Percentiles rank a stretch among this genome's conserved stretches.
phyloP scores from a whole-genome alignment of 331 rosid genomes.

The Saraca asoca region DNA sequence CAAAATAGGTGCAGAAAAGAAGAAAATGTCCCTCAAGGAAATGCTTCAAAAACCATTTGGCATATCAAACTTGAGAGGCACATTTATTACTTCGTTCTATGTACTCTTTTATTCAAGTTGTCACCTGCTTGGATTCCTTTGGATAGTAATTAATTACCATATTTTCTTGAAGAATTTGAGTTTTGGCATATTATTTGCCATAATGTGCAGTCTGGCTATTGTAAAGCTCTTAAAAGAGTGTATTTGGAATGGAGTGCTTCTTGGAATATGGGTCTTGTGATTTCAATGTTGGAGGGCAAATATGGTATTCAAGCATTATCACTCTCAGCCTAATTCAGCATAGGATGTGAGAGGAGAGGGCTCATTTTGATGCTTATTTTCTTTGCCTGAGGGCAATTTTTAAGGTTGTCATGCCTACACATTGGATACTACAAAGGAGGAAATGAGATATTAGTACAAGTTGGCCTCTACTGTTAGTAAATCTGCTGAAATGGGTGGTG shows the following conservation, averaged over 20 bases:
- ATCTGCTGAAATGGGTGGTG: conserved; percentile 59
- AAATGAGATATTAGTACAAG: conserved; percentile 35
- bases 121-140: conserved; percentile 40
- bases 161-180: not conserved
- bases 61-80: conserved; percentile 39
- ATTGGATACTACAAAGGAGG: conserved; percentile 42
- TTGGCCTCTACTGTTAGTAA: conserved; percentile 44
- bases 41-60: conserved; percentile 30
- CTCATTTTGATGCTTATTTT: conserved; percentile 55
- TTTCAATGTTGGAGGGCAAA: conserved; percentile 49
- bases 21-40: conserved; percentile 38
- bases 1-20: conserved; percentile 38
- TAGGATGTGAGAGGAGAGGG: conserved; percentile 41
- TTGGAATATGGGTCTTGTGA: conserved; percentile 59
- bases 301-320: conserved; percentile 47
- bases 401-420: conserved; percentile 41
- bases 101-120: conserved; percentile 37
- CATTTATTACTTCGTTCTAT: conserved; percentile 37
- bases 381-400: conserved; percentile 44
- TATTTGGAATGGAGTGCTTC: conserved; percentile 52
- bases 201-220: conserved; percentile 15
- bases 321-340: conserved; percentile 45
- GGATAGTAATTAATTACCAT: conserved; percentile 32
- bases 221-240: conserved; percentile 29
- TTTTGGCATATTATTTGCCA: not conserved